Conservation (phyloP, 2,329 filamentous ascomycete species). For the Stagonosporopsis chrysanthemi region DNA sequence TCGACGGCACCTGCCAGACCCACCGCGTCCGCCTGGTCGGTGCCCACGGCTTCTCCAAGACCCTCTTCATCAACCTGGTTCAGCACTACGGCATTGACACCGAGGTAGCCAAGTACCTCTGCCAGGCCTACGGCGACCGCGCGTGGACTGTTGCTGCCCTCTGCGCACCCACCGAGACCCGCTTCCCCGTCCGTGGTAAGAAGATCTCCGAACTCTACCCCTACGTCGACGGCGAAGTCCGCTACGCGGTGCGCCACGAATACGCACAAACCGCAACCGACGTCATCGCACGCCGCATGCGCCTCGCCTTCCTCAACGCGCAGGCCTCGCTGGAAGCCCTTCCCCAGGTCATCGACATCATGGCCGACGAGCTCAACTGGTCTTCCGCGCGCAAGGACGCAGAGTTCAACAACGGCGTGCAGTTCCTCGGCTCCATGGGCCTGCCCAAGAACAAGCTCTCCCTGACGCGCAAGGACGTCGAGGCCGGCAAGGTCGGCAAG, state of each 20-base stretch:
- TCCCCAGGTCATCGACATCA: constrained; percentile 85
- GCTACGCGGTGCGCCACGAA: constrained; percentile 87
- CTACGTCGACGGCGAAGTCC: constrained; percentile 89
- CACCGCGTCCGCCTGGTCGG: constrained; percentile 82
- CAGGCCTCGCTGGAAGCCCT: constrained; percentile 88
- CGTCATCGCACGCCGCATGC: constrained; percentile 82
- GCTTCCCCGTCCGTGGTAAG: constrained; percentile 83
- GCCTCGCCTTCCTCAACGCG: constrained; percentile 89
- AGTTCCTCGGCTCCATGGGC: constrained; percentile 68
- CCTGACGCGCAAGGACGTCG: constrained; percentile 65
- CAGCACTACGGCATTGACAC: constrained; percentile 93
- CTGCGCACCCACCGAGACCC: constrained; percentile 75
- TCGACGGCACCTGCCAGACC: constrained; percentile 81
- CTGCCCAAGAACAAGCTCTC: constrained; percentile 63
- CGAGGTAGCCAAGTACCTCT: constrained; percentile 88
- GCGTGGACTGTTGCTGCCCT: constrained; percentile 89
- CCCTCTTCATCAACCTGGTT: constrained; percentile 92
- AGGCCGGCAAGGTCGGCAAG: constrained; percentile 57
- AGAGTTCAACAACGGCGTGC: constrained; percentile 78
- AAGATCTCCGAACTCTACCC: constrained; percentile 83
- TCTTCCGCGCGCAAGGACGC: constrained; percentile 72
- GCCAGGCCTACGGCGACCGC: constrained; percentile 86
- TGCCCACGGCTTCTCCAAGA: constrained; percentile 86
- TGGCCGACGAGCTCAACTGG: constrained; percentile 86
- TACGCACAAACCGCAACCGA: constrained; percentile 92